Evolutionary conservation across 2,329 filamentous ascomycete species (phyloP).

Genomic region (Trichoderma asperellum): DNA sequence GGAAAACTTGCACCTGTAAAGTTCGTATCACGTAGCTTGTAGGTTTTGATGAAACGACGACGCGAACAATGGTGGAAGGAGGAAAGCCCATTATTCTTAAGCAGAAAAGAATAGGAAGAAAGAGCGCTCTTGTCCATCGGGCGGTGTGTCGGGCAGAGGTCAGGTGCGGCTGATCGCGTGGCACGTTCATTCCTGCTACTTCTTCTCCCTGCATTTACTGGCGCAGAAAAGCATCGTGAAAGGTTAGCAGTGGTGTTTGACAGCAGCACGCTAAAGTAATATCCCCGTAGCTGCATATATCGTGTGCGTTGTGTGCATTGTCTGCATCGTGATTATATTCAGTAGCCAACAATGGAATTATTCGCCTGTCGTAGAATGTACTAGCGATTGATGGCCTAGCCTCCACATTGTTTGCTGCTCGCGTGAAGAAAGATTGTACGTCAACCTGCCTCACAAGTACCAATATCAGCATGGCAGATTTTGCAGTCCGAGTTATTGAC

Average conservation of each 20-base stretch:
- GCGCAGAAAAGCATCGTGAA: constrained; percentile 10
- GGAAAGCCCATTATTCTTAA: constrained; percentile 6
- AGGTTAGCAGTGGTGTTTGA: constrained; percentile 4
- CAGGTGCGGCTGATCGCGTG: constrained; percentile 22
- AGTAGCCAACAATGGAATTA: background rate
- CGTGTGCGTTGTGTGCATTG: background rate
- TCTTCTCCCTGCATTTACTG: constrained; percentile 11
- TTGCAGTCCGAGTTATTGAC: background rate
- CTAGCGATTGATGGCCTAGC: background rate
- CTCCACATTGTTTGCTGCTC: background rate
- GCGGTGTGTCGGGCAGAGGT: constrained; percentile 14
- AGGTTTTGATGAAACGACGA: background rate
- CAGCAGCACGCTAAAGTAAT: background rate
- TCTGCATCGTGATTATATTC: background rate
- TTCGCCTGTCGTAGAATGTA: background rate
- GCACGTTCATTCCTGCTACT: constrained; percentile 7
- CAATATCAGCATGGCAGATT: too few relatives aligned
- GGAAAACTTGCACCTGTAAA: background rate
- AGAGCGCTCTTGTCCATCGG: background rate
- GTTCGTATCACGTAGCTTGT: background rate
- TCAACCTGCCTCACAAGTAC: background rate
- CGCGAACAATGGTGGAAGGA: background rate
- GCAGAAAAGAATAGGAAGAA: background rate
- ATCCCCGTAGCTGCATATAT: background rate
- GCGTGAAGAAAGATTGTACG: background rate